Evolutionary conservation across 2,329 filamentous ascomycete species (phyloP), one percentile per base, ranked within the genome.

Genomic region (Neonectria magnoliae): DNA sequence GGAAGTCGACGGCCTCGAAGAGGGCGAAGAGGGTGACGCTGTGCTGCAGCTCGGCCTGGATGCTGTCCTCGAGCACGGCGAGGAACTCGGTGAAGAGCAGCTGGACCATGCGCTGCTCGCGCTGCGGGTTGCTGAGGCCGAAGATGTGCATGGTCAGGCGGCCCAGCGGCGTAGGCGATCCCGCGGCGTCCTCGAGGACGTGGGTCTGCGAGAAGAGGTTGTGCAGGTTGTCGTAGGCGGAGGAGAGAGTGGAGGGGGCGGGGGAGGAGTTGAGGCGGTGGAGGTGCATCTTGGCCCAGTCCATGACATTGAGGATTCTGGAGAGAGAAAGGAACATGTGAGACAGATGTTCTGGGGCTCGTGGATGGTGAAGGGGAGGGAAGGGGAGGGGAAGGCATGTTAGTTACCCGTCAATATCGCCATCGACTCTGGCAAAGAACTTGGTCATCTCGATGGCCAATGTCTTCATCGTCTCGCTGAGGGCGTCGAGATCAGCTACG

Each of bases 341-440:
- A 71, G 68, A 68, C 48, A 5, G 58, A 33, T 20, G 57, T 27
- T 45, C 33, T 47, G 25, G 25, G 51, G 29, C 25, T 31, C 10
- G 29, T 31, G 29, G 29, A 10, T 10, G 29, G 29, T 31, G 29
- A 31, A 31, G 29, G 20, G 22, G 22, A 29, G 31, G 47, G 29
- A 25, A 25, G 25, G 25, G 22, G 18, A 55, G 51, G 36, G n/a
- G 13, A 60, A 33, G 9, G 41, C 14, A 31, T 20, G n/a, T 48
- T 14, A 42, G 18, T 7, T 82, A 90, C 88, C 87, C 91, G 76
- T 98, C 95, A 72, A 98, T 92, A 75, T 98, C 95, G 27, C 93
- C 93, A 73, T 98, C 93, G 13, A 98, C 93, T 69, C 94, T 93
- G 56, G 94, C 92, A 77, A 98, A 97, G 82, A 98, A 98, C 74